A percentile compares a stretch with the other conserved stretches of the same genome.
Evolutionary conservation across 805 yeast genomes (phyloP).

Genomic region (Monosporozyma yasuniensis): DNA sequence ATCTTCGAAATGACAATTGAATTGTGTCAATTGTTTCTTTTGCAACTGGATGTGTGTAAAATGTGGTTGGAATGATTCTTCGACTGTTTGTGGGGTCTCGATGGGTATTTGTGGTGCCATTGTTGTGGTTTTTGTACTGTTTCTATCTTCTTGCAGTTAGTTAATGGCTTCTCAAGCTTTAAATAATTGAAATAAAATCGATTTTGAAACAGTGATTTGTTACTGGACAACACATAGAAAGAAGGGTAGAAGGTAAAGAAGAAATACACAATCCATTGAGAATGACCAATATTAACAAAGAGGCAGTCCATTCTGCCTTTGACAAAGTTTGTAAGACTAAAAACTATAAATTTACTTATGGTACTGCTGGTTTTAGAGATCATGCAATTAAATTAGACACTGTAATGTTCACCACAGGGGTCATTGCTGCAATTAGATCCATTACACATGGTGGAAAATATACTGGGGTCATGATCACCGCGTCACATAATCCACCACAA

Average conservation of each 20-base stretch:
- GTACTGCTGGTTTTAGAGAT: constrained; percentile 96
- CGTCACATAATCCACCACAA: constrained; percentile 85
- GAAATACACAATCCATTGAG: background rate
- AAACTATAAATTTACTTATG: constrained; percentile 50
- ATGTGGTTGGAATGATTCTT: background rate
- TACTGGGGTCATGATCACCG: constrained; percentile 95
- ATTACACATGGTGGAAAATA: constrained; percentile 54
- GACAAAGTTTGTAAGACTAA: constrained; percentile 35
- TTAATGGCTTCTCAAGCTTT: too few species aligned
- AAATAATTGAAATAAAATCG: background rate
- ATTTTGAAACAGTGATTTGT: background rate
- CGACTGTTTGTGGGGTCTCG: background rate
- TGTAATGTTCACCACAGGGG: constrained; percentile 75
- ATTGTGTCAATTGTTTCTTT: background rate
- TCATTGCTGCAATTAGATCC: constrained; percentile 79
- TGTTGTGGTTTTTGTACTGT: background rate
- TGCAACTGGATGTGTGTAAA: background rate
- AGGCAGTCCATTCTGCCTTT: constrained; percentile 11
- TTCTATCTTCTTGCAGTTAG: too few species aligned
- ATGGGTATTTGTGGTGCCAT: background rate
- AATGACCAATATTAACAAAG: background rate
- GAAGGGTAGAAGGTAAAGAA: background rate
- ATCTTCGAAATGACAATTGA: background rate
- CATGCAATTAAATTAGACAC: constrained; percentile 62
- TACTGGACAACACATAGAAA: background rate